These are phyloP conservation scores for Rhizophagus clarus DNA, from an alignment of 192 early-diverging fungal species.

Conservation along the genomic window DNA sequence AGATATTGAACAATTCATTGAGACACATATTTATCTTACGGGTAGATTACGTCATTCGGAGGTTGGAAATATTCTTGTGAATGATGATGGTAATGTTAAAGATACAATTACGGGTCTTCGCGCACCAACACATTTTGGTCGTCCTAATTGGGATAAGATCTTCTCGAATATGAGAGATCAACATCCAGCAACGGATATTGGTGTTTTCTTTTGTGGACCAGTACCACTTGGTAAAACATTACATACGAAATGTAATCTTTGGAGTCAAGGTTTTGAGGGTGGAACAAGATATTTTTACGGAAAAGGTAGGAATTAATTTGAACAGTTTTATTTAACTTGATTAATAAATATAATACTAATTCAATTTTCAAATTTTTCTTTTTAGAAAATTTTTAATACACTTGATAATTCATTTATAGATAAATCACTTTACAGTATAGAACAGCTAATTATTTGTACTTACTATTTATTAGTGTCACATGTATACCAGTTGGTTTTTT, in stretches of 20 bases:
- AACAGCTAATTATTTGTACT: too few species aligned
- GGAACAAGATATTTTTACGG: conserved; percentile 29
- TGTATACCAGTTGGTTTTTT: too few species aligned
- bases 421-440: too few species aligned
- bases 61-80: conserved; percentile 62
- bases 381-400: too few species aligned
- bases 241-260: conserved; percentile 40
- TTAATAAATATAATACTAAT: too few species aligned
- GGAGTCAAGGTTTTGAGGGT: conserved; percentile 32
- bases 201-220: conserved; percentile 81
- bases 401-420: too few species aligned
- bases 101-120: conserved; percentile 51
- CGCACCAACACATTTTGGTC: conserved; percentile 47
- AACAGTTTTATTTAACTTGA: too few species aligned
- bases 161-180: conserved; percentile 47
- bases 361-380: too few species aligned
- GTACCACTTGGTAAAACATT: conserved; percentile 55
- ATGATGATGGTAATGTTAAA: conserved; percentile 44
- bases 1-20: conserved; percentile 61
- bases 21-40: conserved; percentile 70
- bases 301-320: conserved; percentile 1
- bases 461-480: too few species aligned
- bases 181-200: conserved; percentile 63
- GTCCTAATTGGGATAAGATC: conserved; percentile 49
- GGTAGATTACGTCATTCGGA: conserved; percentile 64